phyloP scores from a whole-genome alignment of 2,329 filamentous ascomycete species.

The Aspergillus sp. region DNA sequence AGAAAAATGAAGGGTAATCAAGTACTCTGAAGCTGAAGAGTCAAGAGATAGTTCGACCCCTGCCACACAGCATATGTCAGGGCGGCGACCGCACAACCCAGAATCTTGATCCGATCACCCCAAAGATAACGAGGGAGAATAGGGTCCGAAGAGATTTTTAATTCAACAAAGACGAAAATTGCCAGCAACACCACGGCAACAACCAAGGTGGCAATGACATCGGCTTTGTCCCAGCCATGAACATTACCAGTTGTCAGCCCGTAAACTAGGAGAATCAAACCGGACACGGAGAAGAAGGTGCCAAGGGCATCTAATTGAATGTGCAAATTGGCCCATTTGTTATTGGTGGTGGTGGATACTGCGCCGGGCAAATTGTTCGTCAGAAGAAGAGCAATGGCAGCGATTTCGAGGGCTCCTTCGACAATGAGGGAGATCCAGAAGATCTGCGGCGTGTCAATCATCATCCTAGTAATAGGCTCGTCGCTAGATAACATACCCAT shows the following conservation, averaged over 20 bases:
- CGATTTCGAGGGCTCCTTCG: background rate
- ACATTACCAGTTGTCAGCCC: background rate
- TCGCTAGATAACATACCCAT: background rate
- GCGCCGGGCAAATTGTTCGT: background rate
- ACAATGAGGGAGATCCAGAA: conserved; percentile 1
- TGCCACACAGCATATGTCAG: background rate
- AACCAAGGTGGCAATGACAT: background rate
- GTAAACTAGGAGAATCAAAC: background rate
- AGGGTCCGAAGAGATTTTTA: background rate
- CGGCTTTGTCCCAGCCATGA: background rate
- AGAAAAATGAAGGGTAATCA: background rate
- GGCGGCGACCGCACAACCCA: background rate
- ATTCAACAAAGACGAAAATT: background rate
- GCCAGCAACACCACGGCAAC: background rate
- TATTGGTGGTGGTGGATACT: background rate
- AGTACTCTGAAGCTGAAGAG: background rate
- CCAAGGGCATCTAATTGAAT: background rate
- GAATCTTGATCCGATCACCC: background rate
- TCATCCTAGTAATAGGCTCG: background rate
- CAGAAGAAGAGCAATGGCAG: background rate
- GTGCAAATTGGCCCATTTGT: background rate
- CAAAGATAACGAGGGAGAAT: background rate
- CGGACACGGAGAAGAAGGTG: background rate
- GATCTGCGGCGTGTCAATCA: background rate
- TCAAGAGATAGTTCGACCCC: background rate